A percentile compares a stretch with the other conserved stretches of the same genome.
These are phyloP conservation scores for Apium graveolens DNA, from an alignment of 129 eudicot species.

Conservation along the genomic window DNA sequence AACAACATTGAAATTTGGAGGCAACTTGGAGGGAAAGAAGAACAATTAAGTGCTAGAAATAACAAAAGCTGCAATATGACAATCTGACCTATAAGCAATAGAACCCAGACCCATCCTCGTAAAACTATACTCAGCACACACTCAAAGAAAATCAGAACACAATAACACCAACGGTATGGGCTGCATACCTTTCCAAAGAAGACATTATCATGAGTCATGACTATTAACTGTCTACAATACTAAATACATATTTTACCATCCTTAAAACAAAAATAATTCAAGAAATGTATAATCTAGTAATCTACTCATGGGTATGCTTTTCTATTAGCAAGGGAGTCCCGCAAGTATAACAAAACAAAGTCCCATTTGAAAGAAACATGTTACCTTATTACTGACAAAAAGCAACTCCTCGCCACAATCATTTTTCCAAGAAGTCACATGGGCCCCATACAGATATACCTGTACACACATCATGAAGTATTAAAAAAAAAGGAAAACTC, in stretches of 20 bases:
- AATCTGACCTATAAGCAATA: background rate
- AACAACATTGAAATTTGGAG: background rate
- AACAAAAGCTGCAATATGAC: background rate
- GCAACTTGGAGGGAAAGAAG: background rate
- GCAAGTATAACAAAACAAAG: background rate
- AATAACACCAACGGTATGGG: background rate
- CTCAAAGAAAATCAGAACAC: background rate
- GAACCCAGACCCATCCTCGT: background rate
- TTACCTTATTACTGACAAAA: slow-evolving; percentile 78
- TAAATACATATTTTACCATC: background rate
- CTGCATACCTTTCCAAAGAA: background rate
- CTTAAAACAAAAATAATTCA: background rate
- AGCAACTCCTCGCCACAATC: slow-evolving; percentile 75
- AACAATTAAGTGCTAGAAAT: background rate
- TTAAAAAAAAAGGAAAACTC: background rate
- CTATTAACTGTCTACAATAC: background rate
- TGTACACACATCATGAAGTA: slow-evolving; percentile 15
- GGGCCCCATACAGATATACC: slow-evolving; percentile 85
- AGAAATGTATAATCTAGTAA: background rate
- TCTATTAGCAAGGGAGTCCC: background rate
- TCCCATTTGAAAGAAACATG: background rate
- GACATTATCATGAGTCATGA: background rate
- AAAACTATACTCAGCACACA: background rate
- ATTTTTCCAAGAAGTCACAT: slow-evolving; percentile 91
- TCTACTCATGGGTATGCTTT: background rate